These are phyloP conservation scores for Tuctoria greenei DNA, from an alignment of 176 grass and related monocot species.

Conservation along the genomic window DNA sequence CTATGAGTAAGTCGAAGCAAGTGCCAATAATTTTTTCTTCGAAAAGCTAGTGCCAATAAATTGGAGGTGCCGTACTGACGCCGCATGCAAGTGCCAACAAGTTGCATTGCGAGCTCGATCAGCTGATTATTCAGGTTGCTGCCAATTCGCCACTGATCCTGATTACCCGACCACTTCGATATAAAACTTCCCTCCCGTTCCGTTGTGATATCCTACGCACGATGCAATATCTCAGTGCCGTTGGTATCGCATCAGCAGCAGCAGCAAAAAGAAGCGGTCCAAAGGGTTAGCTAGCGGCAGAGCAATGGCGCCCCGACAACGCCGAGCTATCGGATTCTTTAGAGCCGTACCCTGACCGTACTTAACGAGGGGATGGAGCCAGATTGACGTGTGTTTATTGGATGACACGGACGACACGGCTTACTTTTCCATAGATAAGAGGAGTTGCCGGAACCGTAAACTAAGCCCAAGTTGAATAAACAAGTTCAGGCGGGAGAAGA, in stretches of 20 bases:
- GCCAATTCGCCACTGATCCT: slow-evolving; percentile 10
- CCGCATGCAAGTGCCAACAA: not conserved
- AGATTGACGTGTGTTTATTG: not conserved
- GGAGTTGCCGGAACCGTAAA: not conserved
- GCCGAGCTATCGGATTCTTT: not conserved
- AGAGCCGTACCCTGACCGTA: slow-evolving; percentile 53
- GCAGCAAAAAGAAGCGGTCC: not conserved
- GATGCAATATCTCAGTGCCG: not conserved
- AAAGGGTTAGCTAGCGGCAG: not conserved
- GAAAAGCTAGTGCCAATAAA: too few species aligned
- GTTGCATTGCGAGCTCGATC: not conserved
- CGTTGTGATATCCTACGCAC: slow-evolving; percentile 1
- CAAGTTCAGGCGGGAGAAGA: slow-evolving; percentile 23
- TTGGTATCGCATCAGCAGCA: not conserved
- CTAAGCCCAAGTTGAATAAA: slow-evolving; percentile 21
- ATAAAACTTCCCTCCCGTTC: not conserved
- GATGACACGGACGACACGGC: not conserved
- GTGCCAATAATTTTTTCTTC: too few species aligned
- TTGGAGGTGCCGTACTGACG: not conserved
- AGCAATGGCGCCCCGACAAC: slow-evolving; percentile 47
- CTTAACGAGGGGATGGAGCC: slow-evolving; percentile 6
- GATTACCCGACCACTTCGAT: slow-evolving; percentile 4
- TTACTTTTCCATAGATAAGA: slow-evolving; percentile 26
- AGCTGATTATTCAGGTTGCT: not conserved
- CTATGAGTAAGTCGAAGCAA: too few species aligned